phyloP scores from a whole-genome alignment of 257 asterid genomes.

The Solanum medicagineum region DNA sequence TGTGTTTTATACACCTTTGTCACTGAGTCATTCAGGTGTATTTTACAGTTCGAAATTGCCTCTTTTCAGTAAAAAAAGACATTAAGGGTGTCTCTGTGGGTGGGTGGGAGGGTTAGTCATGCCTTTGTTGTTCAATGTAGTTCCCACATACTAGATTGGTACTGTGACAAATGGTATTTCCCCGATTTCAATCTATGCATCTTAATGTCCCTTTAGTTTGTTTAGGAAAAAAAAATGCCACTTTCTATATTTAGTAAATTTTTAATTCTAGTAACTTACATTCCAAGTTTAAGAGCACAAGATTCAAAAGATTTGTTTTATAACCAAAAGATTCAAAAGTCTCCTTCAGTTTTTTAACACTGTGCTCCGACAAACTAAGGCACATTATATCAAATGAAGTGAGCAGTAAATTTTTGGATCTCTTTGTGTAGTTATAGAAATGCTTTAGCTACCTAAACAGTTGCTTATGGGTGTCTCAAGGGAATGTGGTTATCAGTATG shows the following conservation, averaged over 20 bases:
- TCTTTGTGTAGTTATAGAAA: neutral
- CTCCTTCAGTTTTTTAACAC: neutral
- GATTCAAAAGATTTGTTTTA: neutral
- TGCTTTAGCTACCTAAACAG: neutral
- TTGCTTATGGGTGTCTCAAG: neutral
- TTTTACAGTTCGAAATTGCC: neutral
- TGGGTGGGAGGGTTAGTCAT: neutral
- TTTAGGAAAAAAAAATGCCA: neutral
- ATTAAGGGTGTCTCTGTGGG: too few relatives aligned
- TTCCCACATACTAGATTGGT: neutral
- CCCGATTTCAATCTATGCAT: neutral
- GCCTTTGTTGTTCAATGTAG: neutral
- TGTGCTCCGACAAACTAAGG: neutral
- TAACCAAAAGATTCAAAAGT: neutral
- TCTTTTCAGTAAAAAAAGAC: neutral
- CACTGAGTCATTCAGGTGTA: neutral
- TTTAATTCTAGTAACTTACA: neutral
- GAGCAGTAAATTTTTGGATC: neutral
- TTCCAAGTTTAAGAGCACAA: neutral
- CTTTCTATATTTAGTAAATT: neutral
- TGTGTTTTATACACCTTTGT: neutral
- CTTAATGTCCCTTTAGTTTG: neutral
- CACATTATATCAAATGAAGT: neutral
- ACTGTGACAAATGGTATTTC: neutral
- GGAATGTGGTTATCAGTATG: neutral